phyloP scores from a whole-genome alignment of 2,329 filamentous ascomycete species.

The Mycosphaerella arachidis region DNA sequence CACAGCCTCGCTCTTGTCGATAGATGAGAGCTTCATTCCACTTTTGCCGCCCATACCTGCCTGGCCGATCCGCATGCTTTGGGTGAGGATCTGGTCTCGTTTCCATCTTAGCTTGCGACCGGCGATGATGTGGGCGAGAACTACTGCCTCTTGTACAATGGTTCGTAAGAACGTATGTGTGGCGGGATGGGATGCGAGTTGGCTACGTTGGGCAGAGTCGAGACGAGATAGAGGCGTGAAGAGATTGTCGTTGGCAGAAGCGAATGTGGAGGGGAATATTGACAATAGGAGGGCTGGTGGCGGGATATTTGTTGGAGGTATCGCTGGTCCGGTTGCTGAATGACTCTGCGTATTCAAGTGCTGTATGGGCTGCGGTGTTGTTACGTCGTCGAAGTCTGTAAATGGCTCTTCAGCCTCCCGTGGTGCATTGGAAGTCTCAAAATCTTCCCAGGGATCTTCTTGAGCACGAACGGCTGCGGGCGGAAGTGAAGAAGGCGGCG shows the following conservation, averaged over 20 bases:
- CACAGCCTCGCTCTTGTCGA: conserved; percentile 76
- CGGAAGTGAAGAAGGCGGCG: neutral
- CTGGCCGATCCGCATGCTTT: conserved; percentile 79
- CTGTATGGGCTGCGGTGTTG: conserved; percentile 1
- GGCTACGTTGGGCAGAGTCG: conserved; percentile 53
- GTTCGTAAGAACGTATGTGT: conserved; percentile 60
- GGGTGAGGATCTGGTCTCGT: conserved; percentile 75
- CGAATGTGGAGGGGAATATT: conserved; percentile 67
- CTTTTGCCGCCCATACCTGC: conserved; percentile 65
- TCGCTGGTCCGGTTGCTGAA: neutral
- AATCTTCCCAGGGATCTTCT: conserved; percentile 45
- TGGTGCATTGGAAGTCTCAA: conserved; percentile 28
- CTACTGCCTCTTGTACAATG: conserved; percentile 60
- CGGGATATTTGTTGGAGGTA: conserved; percentile 78
- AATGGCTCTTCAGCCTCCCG: neutral
- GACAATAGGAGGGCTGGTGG: conserved; percentile 80
- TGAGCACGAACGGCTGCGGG: conserved; percentile 1
- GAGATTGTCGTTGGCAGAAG: conserved; percentile 59
- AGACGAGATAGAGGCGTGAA: conserved; percentile 57
- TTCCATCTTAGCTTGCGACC: conserved; percentile 88
- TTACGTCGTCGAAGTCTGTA: neutral
- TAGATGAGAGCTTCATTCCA: conserved; percentile 86
- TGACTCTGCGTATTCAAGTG: neutral
- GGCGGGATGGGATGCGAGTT: conserved; percentile 56
- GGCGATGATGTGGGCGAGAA: conserved; percentile 74